Conservation (phyloP, 192 early-diverging fungal genomes). For the Mortierella antarctica region DNA sequence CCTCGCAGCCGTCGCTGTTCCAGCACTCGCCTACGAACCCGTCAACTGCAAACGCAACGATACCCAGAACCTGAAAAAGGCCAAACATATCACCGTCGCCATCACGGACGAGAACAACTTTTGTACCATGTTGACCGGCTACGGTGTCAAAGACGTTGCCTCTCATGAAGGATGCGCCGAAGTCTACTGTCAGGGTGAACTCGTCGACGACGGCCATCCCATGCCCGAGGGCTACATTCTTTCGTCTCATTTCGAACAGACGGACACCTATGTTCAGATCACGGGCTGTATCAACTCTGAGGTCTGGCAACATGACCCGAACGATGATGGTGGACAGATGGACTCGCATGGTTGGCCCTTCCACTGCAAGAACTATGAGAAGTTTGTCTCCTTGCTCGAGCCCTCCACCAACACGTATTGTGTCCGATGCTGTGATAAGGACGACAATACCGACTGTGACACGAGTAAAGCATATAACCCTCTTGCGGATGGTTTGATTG, state of each 20-base stretch:
- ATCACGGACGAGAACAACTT: constrained; percentile 11
- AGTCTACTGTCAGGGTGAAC: constrained; percentile 17
- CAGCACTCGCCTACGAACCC: constrained; percentile 25
- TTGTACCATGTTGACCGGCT: constrained; percentile 31
- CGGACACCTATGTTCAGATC: constrained; percentile 35
- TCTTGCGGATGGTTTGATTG: neutral
- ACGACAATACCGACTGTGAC: constrained; percentile 19
- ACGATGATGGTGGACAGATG: constrained; percentile 54
- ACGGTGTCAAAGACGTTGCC: constrained; percentile 23
- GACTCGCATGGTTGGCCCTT: constrained; percentile 54
- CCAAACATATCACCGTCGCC: constrained; percentile 9
- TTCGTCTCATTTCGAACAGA: constrained; percentile 5
- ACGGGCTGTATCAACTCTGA: constrained; percentile 51
- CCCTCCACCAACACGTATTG: constrained; percentile 56
- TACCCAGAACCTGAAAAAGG: neutral
- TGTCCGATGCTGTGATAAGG: constrained; percentile 53
- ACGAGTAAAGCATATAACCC: constrained; percentile 22
- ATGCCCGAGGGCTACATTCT: constrained; percentile 23
- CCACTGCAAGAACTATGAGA: constrained; percentile 43
- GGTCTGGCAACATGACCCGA: constrained; percentile 26
- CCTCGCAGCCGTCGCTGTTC: constrained; percentile 10
- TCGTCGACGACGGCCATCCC: neutral
- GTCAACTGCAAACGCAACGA: constrained; percentile 10
- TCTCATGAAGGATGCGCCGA: constrained; percentile 26
- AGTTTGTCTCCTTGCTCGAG: constrained; percentile 59